phyloP scores from a whole-genome alignment of 495 filamentous ascomycete species.

The Baudoinia panamericana region DNA sequence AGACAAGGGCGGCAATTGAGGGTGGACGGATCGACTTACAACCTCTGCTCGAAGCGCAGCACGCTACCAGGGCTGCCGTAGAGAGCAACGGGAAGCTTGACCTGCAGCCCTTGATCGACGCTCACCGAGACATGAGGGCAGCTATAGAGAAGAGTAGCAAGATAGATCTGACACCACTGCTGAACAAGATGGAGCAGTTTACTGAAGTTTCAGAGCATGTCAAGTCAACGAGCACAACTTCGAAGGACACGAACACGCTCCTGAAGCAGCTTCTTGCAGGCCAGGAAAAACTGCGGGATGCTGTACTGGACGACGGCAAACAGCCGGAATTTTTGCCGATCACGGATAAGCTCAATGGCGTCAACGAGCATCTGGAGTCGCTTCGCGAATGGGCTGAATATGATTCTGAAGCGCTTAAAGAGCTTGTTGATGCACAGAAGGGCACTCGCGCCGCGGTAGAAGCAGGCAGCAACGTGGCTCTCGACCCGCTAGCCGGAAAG shows the following conservation, averaged over 20 bases:
- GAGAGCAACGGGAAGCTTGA: slow-evolving; percentile 4
- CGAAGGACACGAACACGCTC: not conserved
- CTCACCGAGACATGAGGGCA: not conserved
- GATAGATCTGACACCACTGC: not conserved
- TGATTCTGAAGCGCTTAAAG: not conserved
- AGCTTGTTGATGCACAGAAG: not conserved
- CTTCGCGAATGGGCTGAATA: slow-evolving; percentile 1
- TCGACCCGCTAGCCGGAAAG: slow-evolving; percentile 1
- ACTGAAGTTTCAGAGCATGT: too few species aligned
- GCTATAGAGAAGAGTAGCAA: not conserved
- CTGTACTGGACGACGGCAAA: not conserved
- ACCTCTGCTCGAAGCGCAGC: not conserved
- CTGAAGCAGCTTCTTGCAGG: not conserved
- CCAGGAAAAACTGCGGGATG: not conserved
- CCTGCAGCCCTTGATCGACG: not conserved
- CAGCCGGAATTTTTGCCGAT: not conserved
- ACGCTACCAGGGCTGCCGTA: not conserved
- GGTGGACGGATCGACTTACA: too few species aligned
- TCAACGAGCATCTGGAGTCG: not conserved
- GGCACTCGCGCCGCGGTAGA: not conserved
- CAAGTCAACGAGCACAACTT: too few species aligned
- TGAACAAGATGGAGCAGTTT: too few species aligned
- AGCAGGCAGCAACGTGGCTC: not conserved
- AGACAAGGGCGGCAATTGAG: too few species aligned
- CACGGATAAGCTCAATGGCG: slow-evolving; percentile 1